Base-by-base conservation (phyloP, 2,329 filamentous ascomycete genomes). In the Phoma sp. region DNA sequence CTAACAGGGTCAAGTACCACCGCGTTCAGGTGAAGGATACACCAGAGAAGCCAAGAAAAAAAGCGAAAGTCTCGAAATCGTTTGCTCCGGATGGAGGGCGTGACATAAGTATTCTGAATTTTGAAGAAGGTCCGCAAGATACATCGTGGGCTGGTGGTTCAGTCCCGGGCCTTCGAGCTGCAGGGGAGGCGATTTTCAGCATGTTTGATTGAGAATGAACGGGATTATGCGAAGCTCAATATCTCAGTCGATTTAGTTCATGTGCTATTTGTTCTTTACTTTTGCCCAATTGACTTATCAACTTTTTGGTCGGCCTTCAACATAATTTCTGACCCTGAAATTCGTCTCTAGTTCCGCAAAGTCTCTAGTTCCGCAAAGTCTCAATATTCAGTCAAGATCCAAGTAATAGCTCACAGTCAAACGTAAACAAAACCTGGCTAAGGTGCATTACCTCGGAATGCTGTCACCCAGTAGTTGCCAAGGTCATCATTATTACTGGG, bases 1-100 rank as follows among this genome's bases (percentile, higher is more conserved):
- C 66, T 4, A 58, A 67, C 6, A 57, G 72, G 29, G 62, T 69
- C 44, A 69, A 62, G 37, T 73, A 62, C 44, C 67, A 72, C 44
- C 62, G 64, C 4, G 66, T 62, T 55, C 67, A 65, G 1, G 30
- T 45, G 3, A 52, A 54, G 9, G 64, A 68, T n/a, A 41, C 47
- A 2, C 37, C 39, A 7, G 60, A 64, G 10, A 66, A 58, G 37
- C 30, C 55, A 18, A 57, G 50, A 23, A 69, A 67, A 49, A 70
- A 59, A 36, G 44, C 51, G 7, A 67, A 51, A 36, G 60, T 29
- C 4, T 38, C 42, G 2, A 57, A 58, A 4, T 9, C 29, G 10
- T 4, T 37, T 9, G 46, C 46, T 2, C 42, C 32, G 14, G 41
- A 32, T 6, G 46, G 38, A 5, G 37, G 46, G 13, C 46, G 32